Base-by-base conservation (phyloP, 2,329 filamentous ascomycete species). In the Capronia epimyces region DNA sequence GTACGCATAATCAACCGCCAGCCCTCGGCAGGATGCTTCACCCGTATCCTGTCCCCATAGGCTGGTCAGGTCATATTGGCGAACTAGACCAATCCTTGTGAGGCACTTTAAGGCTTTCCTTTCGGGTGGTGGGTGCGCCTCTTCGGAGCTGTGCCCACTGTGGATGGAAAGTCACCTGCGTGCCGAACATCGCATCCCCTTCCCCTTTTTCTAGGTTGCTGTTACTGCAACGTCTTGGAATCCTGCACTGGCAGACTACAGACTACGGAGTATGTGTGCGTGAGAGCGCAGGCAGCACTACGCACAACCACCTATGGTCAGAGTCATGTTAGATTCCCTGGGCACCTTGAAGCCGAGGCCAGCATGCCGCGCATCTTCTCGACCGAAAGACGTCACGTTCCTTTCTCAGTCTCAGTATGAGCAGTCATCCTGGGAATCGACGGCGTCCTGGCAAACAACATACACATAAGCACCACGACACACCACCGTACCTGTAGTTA, bases 1-100 rank as follows among this genome's bases (percentile, higher is more conserved):
- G 58, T 53, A 60, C 58, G 53, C 58, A 59, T 53, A 59, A 59
- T 59, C 58, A 60, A 60, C 56, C 58, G 58, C 56, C 46, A 56
- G 43, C 39, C 50, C 55, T 51, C 54, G 31, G 3, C 25, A 36
- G 49, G 24, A 41, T 40, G 12, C 46, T 46, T 40, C 39, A 39
- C 12, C 9, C n/a, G 15, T 22, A 18, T 44, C 25, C 34, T 37
- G 34, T 41, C 50, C 43, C 45, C 21, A 52, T 58, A 55, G 58
- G 50, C 45, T 60, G 56, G 58, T 59, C n/a, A 53, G 58, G 58
- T 60, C 58, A 60, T 60, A 60, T 59, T 60, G 58, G 58, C 56
- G 56, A 53, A 56, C 58, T 53, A 60, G 56, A 60, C 43, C 47
- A 51, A 58, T 22, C 36, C n/a, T 49, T 13, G 27, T 31, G 46